Conservation (phyloP, 1,284 basidiomycete species). For the Pterula multifida region DNA sequence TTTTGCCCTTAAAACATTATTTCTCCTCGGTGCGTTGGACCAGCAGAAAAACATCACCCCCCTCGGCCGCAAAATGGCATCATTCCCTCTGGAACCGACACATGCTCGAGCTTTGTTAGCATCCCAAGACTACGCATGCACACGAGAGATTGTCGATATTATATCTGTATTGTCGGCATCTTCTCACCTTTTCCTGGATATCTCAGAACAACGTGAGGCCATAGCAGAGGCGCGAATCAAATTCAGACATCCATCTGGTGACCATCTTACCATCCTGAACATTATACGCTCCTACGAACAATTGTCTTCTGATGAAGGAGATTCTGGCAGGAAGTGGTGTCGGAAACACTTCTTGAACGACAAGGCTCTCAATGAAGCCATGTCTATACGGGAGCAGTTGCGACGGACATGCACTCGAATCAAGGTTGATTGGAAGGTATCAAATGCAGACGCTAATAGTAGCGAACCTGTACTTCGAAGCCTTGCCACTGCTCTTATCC, state of each 20-base stretch:
- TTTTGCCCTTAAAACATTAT: constrained; percentile 65
- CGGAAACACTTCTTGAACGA: constrained; percentile 77
- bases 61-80: constrained; percentile 69
- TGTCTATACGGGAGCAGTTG: constrained; percentile 77
- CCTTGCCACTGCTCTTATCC: constrained; percentile 65
- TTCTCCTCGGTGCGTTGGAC: constrained; percentile 66
- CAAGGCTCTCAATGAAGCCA: constrained; percentile 74
- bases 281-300: constrained; percentile 73
- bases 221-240: constrained; percentile 59
- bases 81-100: constrained; percentile 78
- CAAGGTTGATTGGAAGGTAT: constrained; percentile 46
- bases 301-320: constrained; percentile 33
- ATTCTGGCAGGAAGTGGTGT: constrained; percentile 65
- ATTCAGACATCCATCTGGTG: constrained; percentile 79
- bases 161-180: constrained; percentile 72
- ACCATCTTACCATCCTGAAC: constrained; percentile 85
- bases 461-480: constrained; percentile 53
- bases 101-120: constrained; percentile 68
- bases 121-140: constrained; percentile 59
- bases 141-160: constrained; percentile 66
- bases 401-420: constrained; percentile 50
- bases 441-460: constrained; percentile 37
- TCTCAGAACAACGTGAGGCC: constrained; percentile 58
- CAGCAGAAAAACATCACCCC: constrained; percentile 50
- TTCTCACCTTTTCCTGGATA: constrained; percentile 63